Percentiles rank a stretch among this genome's conserved stretches.
Conservation (phyloP, 2,329 filamentous ascomycete genomes). For the Diatrype stigma region DNA sequence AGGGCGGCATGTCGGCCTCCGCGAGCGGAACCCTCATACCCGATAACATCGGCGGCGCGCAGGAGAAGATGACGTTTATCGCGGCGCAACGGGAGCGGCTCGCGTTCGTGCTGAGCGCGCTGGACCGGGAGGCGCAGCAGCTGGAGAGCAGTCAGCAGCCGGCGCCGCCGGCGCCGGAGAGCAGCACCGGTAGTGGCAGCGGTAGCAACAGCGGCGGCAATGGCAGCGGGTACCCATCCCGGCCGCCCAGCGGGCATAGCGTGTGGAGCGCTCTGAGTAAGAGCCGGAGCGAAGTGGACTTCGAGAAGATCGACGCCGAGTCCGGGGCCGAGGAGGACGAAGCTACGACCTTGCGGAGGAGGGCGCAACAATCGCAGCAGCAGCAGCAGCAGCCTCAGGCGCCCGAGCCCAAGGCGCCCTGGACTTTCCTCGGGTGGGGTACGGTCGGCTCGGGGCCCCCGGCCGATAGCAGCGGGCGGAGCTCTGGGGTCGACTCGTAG, state of each 20-base stretch:
- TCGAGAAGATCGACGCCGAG: slow-evolving; percentile 82
- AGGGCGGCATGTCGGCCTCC: slow-evolving; percentile 34
- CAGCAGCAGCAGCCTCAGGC: not conserved
- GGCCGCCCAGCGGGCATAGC: slow-evolving; percentile 45
- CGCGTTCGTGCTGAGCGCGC: slow-evolving; percentile 66
- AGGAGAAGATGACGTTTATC: slow-evolving; percentile 71
- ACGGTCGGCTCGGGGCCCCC: slow-evolving; percentile 4
- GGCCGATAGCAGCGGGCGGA: slow-evolving; percentile 13
- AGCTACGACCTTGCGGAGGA: slow-evolving; percentile 26
- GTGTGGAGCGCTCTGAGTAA: slow-evolving; percentile 61
- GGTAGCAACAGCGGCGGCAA: slow-evolving; percentile 29
- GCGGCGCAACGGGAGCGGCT: slow-evolving; percentile 75
- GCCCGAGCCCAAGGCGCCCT: slow-evolving; percentile 5
- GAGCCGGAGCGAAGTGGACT: slow-evolving; percentile 81
- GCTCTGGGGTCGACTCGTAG: slow-evolving; percentile 11
- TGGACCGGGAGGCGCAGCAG: slow-evolving; percentile 72
- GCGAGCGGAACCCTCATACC: slow-evolving; percentile 66
- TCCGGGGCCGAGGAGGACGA: slow-evolving; percentile 55
- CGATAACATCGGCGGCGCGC: slow-evolving; percentile 57
- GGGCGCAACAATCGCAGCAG: slow-evolving; percentile 2
- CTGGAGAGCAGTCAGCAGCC: slow-evolving; percentile 39
- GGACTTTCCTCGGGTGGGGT: not conserved
- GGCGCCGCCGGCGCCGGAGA: slow-evolving; percentile 15
- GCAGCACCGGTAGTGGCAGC: slow-evolving; percentile 13
- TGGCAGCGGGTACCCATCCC: slow-evolving; percentile 29